phyloP scores from a whole-genome alignment of 2,329 filamentous ascomycete species.

The Cercospora janseana region DNA sequence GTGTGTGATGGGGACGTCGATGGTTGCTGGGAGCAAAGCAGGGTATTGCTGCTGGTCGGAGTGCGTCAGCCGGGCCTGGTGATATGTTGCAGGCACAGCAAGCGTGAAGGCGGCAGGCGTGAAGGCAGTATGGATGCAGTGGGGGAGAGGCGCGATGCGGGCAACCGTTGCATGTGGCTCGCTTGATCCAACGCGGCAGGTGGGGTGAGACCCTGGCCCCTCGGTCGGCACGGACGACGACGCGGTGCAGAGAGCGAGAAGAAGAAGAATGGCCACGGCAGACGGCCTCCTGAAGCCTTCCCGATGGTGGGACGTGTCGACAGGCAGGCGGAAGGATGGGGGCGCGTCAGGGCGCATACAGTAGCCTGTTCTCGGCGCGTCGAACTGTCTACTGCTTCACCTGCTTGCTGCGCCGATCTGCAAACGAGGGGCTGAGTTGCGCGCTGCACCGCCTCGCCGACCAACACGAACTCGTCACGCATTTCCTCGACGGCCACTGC shows the following conservation, averaged over 20 bases:
- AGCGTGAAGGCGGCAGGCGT: neutral
- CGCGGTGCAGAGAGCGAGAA: neutral
- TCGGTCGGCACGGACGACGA: too few relatives aligned
- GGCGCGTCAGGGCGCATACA: too few relatives aligned
- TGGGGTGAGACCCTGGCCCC: conserved; percentile 6
- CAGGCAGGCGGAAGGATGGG: neutral
- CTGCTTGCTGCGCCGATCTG: too few relatives aligned
- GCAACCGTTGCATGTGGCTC: neutral
- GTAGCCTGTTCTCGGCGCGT: too few relatives aligned
- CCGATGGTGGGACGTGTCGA: neutral
- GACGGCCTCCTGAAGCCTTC: too few relatives aligned
- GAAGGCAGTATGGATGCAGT: neutral
- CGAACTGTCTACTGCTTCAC: too few relatives aligned
- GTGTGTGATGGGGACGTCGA: neutral
- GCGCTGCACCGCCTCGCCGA: too few relatives aligned
- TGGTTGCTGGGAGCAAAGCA: neutral
- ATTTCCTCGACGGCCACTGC: too few relatives aligned
- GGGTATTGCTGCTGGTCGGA: neutral
- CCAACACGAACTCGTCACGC: too few relatives aligned
- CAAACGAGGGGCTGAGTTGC: too few relatives aligned
- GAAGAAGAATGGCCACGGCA: too few relatives aligned
- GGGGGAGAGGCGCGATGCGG: neutral
- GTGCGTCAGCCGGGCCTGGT: neutral
- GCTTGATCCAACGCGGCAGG: neutral
- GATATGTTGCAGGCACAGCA: neutral